Evolutionary conservation across 2,329 filamentous ascomycete genomes (phyloP), one percentile per base, ranked within the genome.

Genomic region (Proliferodiscus dingleyae): DNA sequence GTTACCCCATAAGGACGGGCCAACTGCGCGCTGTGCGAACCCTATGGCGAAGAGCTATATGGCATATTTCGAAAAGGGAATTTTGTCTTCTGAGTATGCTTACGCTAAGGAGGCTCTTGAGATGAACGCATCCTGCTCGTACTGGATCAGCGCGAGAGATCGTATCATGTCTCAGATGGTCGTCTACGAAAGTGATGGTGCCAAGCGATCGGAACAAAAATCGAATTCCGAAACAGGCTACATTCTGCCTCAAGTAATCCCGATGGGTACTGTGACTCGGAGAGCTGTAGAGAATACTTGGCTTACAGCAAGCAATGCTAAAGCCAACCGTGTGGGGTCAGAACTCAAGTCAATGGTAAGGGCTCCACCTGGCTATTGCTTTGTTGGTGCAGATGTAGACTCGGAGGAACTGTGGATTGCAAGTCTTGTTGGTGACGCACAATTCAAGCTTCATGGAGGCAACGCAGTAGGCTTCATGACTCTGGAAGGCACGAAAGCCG

Each of bases 381-480:
- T 98, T 62, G 93, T 98, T 13, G 93, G 94, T 22, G 93, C 94
- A 4, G 93, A 98, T 67, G 93, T 98, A 4, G 93, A 98, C 63
- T 96, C 90, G 2, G 84, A 98, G 64, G 93, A 98, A 66, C 75
- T 98, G 5, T 98, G 94, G 93, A 98, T 98, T 59, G 94, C 93
- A 3, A 95, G 89, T 65, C 74, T 98, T 1, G 80, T 98, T 2
- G 93, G 93, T 19, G 93, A 98, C 64, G 88, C 93, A 3, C 89
- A 90, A 19, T 98, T 98, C 70, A 85, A 89, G 61, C 73, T 98
- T 1, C 93, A 98, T 57, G 94, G 93, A 33, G 94, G 93, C 43
- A 97, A 96, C 62, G 93, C 94, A 1, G 87, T 98, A 47, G 93
- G 94, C 0, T 98, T 98, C 71, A 98, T 98, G 94, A 98, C 93